phyloP scores from a whole-genome alignment of 1,139 yeast species.

The Hemisphaericaspora xylofermentans region DNA sequence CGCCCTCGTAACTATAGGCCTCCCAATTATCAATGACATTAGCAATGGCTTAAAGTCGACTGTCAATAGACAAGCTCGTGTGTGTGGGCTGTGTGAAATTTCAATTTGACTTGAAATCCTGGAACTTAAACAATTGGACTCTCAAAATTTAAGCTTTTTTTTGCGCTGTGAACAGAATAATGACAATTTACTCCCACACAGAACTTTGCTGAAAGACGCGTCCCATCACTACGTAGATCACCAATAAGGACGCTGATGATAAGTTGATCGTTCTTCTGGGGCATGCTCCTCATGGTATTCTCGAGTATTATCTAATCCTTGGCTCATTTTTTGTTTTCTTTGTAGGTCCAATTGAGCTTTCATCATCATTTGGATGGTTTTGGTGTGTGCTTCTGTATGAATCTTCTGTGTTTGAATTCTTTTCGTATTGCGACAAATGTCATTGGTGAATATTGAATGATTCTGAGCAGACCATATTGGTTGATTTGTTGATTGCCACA shows the following conservation, averaged over 20 bases:
- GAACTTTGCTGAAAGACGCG: not conserved
- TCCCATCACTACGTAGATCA: not conserved
- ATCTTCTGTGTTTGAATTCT: constrained; percentile 27
- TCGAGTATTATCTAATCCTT: constrained; percentile 9
- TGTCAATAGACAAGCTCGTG: not conserved
- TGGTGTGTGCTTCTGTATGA: constrained; percentile 30
- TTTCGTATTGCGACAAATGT: constrained; percentile 13
- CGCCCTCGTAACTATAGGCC: not conserved
- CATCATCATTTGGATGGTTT: constrained; percentile 34
- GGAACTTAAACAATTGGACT: not conserved
- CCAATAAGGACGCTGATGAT: constrained; percentile 14
- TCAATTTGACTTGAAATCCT: not conserved
- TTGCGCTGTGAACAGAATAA: no score
- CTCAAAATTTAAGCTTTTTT: no score
- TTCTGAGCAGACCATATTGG: not conserved
- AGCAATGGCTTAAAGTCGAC: not conserved
- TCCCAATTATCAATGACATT: not conserved
- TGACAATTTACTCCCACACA: no score
- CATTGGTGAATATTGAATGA: not conserved
- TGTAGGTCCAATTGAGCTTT: constrained; percentile 19
- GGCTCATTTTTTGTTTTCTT: constrained; percentile 13
- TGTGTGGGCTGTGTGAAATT: not conserved
- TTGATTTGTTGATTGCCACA: not conserved
- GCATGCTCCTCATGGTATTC: constrained; percentile 7
- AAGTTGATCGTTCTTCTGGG: constrained; percentile 11